phyloP scores from a whole-genome alignment of 2,329 filamentous ascomycete genomes.

The Aspergillus clavatus region DNA sequence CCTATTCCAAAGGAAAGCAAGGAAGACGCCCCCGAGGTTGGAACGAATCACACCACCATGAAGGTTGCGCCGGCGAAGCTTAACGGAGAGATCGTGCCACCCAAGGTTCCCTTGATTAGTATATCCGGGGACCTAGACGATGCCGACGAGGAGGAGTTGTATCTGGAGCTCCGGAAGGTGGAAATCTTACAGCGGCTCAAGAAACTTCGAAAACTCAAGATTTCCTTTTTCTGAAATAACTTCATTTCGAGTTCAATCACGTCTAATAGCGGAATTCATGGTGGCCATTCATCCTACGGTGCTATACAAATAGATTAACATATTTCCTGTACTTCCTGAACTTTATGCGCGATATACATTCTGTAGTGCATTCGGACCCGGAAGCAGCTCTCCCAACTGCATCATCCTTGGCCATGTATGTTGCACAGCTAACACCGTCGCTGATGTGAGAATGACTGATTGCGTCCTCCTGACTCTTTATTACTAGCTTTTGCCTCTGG shows the following conservation, averaged over 20 bases:
- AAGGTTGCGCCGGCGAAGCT: slow-evolving; percentile 9
- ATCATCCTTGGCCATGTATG: too few species aligned
- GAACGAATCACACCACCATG: slow-evolving; percentile 8
- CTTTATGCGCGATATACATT: too few species aligned
- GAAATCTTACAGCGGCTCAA: slow-evolving; percentile 34
- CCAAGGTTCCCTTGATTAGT: slow-evolving; percentile 16
- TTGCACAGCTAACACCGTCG: too few species aligned
- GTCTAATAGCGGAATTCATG: background rate
- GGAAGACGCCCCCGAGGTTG: slow-evolving; percentile 6
- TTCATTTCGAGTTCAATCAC: too few species aligned
- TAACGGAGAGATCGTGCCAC: slow-evolving; percentile 14
- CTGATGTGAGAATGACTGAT: too few species aligned
- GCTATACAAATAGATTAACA: too few species aligned
- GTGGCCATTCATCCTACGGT: background rate
- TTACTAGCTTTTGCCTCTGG: background rate
- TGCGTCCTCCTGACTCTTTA: background rate
- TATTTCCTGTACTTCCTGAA: too few species aligned
- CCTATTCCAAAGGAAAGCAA: background rate
- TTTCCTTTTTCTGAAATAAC: slow-evolving; percentile 10
- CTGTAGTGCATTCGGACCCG: too few species aligned
- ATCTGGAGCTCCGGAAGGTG: slow-evolving; percentile 31
- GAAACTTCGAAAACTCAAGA: slow-evolving; percentile 23
- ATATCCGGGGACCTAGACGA: slow-evolving; percentile 27
- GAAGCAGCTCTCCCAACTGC: too few species aligned
- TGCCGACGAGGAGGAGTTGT: slow-evolving; percentile 34